Evolutionary conservation across 345 rosid genomes (phyloP).

Genomic region (Conringia planisiliqua): DNA sequence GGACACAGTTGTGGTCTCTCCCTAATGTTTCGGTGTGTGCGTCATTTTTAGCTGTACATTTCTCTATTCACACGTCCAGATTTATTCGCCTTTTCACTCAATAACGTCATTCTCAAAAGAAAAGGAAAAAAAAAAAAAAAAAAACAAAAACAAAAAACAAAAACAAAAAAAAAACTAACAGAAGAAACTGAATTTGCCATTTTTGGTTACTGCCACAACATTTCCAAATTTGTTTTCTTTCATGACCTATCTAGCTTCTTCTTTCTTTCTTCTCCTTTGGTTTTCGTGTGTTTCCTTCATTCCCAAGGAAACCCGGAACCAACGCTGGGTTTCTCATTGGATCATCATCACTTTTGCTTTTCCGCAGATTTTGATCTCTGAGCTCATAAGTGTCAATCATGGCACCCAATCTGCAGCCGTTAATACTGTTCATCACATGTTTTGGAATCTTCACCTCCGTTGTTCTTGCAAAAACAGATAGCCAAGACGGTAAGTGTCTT

Average conservation of each 20-base stretch:
- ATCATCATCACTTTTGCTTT: conserved; percentile 8
- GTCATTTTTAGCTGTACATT: conserved; percentile 28
- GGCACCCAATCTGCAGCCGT: not conserved
- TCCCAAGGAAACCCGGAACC: conserved; percentile 34
- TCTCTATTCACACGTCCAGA: conserved; percentile 36
- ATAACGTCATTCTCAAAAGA: not conserved
- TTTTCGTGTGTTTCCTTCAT: conserved; percentile 33
- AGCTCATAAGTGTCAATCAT: conserved; percentile 19
- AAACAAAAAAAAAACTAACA: not conserved
- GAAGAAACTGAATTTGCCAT: conserved; percentile 19
- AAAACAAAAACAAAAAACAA: too few species aligned
- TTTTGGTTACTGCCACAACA: conserved; percentile 24
- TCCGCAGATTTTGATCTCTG: not conserved
- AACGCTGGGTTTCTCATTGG: conserved; percentile 34
- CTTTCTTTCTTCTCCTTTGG: conserved; percentile 25
- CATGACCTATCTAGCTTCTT: conserved; percentile 25
- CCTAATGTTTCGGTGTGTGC: conserved; percentile 38
- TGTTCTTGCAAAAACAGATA: conserved; percentile 54
- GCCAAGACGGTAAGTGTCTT: conserved; percentile 49
- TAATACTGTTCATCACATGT: conserved; percentile 33
- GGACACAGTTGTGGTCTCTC: conserved; percentile 34
- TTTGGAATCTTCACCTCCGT: conserved; percentile 32
- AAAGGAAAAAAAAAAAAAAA: not conserved
- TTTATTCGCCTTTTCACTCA: conserved; percentile 36
- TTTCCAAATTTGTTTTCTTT: conserved; percentile 15